Conservation (phyloP, 2,329 filamentous ascomycete genomes). For the Microdochium nivale region DNA sequence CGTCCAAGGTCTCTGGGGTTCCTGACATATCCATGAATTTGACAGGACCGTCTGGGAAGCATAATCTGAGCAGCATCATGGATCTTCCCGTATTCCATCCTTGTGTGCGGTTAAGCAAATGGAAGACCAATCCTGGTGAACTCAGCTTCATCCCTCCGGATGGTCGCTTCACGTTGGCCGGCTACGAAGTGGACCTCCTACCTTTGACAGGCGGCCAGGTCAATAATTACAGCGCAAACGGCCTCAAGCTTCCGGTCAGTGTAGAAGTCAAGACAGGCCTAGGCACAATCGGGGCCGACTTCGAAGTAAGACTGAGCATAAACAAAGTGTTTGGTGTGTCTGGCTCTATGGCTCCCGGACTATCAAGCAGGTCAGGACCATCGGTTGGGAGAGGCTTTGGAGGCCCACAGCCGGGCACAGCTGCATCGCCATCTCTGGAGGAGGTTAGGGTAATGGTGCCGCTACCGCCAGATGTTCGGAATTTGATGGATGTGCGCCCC, state of each 20-base stretch:
- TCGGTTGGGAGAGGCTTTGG: constrained; percentile 31
- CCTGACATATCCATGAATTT: constrained; percentile 82
- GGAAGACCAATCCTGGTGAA: constrained; percentile 82
- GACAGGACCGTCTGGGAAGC: constrained; percentile 71
- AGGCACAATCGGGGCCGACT: constrained; percentile 69
- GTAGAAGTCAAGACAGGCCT: constrained; percentile 76
- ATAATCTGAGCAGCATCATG: constrained; percentile 65
- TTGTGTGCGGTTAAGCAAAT: constrained; percentile 81
- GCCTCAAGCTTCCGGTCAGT: constrained; percentile 71
- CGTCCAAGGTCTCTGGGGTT: constrained; percentile 86
- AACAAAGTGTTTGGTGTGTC: constrained; percentile 51
- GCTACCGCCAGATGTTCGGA: constrained; percentile 70
- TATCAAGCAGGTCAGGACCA: constrained; percentile 31
- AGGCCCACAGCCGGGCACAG: constrained; percentile 40
- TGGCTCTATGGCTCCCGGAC: constrained; percentile 26
- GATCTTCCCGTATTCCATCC: constrained; percentile 93
- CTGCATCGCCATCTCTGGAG: constrained; percentile 57
- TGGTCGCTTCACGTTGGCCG: constrained; percentile 84
- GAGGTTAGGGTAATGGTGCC: constrained; percentile 73
- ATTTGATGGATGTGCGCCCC: constrained; percentile 72
- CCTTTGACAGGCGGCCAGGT: constrained; percentile 56
- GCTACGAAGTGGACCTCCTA: constrained; percentile 88
- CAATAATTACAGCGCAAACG: constrained; percentile 46
- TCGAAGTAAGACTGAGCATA: constrained; percentile 73
- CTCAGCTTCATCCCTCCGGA: constrained; percentile 96